phyloP scores from a whole-genome alignment of 768 basidiomycete genomes.

The Lactarius vividus region DNA sequence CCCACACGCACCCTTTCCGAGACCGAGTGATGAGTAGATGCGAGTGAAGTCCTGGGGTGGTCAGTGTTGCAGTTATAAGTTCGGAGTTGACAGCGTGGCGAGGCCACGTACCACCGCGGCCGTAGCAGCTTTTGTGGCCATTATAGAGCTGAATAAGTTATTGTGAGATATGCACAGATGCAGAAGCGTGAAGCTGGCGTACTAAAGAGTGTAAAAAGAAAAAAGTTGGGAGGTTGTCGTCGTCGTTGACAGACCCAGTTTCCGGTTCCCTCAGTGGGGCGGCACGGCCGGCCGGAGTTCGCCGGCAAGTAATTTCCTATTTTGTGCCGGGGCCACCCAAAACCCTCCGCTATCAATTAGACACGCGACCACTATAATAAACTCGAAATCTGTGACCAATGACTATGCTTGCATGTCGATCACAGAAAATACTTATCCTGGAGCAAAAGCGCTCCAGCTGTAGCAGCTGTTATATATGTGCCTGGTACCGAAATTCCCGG shows the following conservation, averaged over 20 bases:
- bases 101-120: slow-evolving; percentile 49
- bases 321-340: not conserved
- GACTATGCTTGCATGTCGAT: not conserved
- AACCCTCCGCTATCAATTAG: no score
- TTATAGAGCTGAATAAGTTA: slow-evolving; percentile 30
- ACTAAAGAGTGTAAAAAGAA: slow-evolving; percentile 7
- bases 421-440: not conserved
- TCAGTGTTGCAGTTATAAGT: slow-evolving; percentile 11
- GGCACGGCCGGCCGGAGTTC: slow-evolving; percentile 12
- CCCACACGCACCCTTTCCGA: slow-evolving; percentile 89
- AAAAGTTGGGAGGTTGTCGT: not conserved
- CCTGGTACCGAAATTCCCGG: not conserved
- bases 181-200: not conserved
- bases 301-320: not conserved
- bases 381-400: not conserved
- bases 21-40: slow-evolving; percentile 76
- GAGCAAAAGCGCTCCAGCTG: not conserved
- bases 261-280: not conserved
- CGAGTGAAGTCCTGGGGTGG: slow-evolving; percentile 70
- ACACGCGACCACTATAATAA: not conserved
- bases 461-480: not conserved
- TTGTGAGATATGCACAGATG: not conserved
- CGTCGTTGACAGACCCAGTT: not conserved
- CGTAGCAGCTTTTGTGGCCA: slow-evolving; percentile 72
- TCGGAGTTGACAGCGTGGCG: slow-evolving; percentile 11